A percentile compares a stretch with the other conserved stretches of the same genome.
phyloP scores from a whole-genome alignment of 164 flowering plant genomes.

The Chloranthus sessilifolius region DNA sequence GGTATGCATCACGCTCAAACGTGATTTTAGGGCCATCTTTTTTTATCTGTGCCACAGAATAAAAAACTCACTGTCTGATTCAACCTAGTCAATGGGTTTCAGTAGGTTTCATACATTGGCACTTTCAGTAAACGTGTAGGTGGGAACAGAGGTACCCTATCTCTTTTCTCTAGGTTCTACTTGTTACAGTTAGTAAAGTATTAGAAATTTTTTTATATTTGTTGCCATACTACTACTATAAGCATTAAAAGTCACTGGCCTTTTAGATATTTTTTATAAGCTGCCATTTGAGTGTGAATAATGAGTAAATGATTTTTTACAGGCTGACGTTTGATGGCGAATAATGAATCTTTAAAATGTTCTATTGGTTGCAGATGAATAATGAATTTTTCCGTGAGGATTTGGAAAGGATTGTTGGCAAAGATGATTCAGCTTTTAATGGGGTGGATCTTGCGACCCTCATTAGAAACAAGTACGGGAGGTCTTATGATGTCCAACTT shows the following conservation, averaged over 20 bases:
- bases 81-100: too few relatives aligned
- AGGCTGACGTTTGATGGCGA: background rate
- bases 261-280: background rate
- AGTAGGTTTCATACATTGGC: too few relatives aligned
- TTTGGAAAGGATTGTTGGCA: constrained; percentile 78
- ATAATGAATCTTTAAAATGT: background rate
- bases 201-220: too few relatives aligned
- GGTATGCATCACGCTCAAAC: too few relatives aligned
- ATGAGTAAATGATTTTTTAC: background rate
- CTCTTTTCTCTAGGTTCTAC: too few relatives aligned
- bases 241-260: background rate
- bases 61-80: too few relatives aligned
- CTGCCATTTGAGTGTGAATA: background rate
- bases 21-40: too few relatives aligned
- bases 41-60: too few relatives aligned
- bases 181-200: too few relatives aligned
- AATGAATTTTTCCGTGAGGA: constrained; percentile 52
- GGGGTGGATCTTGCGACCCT: constrained; percentile 93
- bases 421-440: constrained; percentile 76
- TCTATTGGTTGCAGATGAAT: constrained; percentile 34
- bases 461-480: constrained; percentile 85
- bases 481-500: constrained; percentile 91
- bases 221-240: too few relatives aligned
- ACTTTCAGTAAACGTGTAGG: too few relatives aligned
- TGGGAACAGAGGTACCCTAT: too few relatives aligned